Percentiles rank a stretch among this genome's conserved stretches.
These are phyloP conservation scores for Naganishia sp. DNA, from an alignment of 1,284 basidiomycete species.

Conservation along the genomic window DNA sequence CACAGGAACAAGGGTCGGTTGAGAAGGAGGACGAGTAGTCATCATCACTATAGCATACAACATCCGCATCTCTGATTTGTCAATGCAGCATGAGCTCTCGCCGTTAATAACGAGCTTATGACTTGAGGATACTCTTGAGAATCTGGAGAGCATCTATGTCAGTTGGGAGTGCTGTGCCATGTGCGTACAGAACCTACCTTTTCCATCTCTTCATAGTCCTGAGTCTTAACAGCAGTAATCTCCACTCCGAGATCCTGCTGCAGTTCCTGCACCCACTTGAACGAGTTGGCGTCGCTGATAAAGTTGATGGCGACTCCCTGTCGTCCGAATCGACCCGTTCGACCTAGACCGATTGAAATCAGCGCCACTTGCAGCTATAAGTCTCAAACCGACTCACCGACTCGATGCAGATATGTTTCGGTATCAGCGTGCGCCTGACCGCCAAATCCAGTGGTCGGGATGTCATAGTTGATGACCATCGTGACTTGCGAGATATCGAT, in stretches of 20 bases:
- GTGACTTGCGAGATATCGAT: slow-evolving; percentile 99
- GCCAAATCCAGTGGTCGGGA: slow-evolving; percentile 70
- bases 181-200: slow-evolving; percentile 58
- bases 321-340: slow-evolving; percentile 91
- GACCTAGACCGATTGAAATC: slow-evolving; percentile 60
- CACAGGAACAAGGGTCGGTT: slow-evolving; percentile 19
- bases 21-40: slow-evolving; percentile 23
- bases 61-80: slow-evolving; percentile 16
- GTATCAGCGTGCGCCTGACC: slow-evolving; percentile 67
- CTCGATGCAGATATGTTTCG: slow-evolving; percentile 97
- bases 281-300: slow-evolving; percentile 81
- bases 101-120: neutral
- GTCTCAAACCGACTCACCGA: slow-evolving; percentile 64
- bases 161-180: neutral
- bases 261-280: slow-evolving; percentile 80
- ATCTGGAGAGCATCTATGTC: neutral
- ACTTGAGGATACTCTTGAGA: slow-evolving; percentile 24
- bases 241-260: slow-evolving; percentile 71
- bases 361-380: neutral
- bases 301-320: slow-evolving; percentile 97
- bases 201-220: slow-evolving; percentile 86
- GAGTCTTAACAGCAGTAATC: slow-evolving; percentile 77
- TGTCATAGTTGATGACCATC: slow-evolving; percentile 98
- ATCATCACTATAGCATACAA: slow-evolving; percentile 17
- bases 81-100: neutral